Percentiles rank a stretch among this genome's conserved stretches.
Conservation (phyloP, 257 asterid genomes). For the Linderniella brevidens region DNA sequence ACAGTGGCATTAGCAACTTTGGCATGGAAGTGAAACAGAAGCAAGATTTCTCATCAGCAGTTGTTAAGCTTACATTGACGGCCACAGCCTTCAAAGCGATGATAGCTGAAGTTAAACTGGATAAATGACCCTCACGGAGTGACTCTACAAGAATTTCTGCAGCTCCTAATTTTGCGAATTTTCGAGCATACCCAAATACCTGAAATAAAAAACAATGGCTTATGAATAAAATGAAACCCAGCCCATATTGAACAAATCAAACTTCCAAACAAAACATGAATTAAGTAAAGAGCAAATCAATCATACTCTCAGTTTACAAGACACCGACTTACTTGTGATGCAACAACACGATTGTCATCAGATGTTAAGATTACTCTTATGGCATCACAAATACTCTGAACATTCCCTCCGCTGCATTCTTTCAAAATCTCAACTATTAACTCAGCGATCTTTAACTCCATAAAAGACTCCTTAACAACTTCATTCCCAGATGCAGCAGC, state of each 20-base stretch:
- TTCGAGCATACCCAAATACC: constrained; percentile 92
- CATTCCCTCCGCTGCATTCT: constrained; percentile 33
- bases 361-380: constrained; percentile 60
- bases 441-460: constrained; percentile 75
- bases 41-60: no score
- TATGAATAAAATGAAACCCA: no score
- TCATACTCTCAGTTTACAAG: no score
- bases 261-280: no score
- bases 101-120: constrained; percentile 55
- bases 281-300: no score
- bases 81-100: constrained; percentile 75
- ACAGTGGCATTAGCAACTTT: no score
- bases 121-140: constrained; percentile 53
- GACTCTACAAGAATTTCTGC: constrained; percentile 65
- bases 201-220: constrained; percentile 17
- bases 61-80: constrained; percentile 59
- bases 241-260: no score
- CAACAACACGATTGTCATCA: constrained; percentile 79
- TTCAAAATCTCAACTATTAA: constrained; percentile 41
- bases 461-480: constrained; percentile 71
- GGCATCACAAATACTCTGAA: constrained; percentile 64
- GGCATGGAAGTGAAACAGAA: no score
- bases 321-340: constrained; percentile 55
- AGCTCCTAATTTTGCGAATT: constrained; percentile 63
- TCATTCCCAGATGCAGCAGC: constrained; percentile 91